Conservation (phyloP, 2,329 filamentous ascomycete genomes). For the Colletotrichum noveboracense region DNA sequence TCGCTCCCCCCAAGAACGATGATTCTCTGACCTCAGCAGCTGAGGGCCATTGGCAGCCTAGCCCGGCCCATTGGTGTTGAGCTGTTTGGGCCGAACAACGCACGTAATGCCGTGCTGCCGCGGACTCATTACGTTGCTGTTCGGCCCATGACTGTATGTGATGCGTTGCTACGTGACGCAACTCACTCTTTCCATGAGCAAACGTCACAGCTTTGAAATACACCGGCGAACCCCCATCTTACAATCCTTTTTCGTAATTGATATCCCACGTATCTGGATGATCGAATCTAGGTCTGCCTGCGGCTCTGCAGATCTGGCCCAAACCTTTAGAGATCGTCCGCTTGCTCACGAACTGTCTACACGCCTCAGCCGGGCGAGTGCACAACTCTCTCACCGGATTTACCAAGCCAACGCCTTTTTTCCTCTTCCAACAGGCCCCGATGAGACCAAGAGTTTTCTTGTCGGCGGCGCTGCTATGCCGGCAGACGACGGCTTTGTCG, state of each 20-base stretch:
- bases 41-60: neutral
- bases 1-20: neutral
- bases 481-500: neutral
- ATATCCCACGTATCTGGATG: neutral
- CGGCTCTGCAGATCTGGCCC: neutral
- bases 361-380: neutral
- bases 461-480: neutral
- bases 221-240: neutral
- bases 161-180: neutral
- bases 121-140: neutral
- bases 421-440: neutral
- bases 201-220: slow-evolving; percentile 17
- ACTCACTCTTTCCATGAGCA: neutral
- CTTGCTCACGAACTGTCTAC: neutral
- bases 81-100: neutral
- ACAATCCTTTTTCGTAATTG: neutral
- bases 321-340: neutral
- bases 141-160: neutral
- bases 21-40: neutral
- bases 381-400: neutral
- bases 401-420: neutral
- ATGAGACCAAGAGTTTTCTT: slow-evolving; percentile 11
- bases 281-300: neutral
- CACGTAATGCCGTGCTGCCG: neutral
- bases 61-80: neutral